A percentile compares a stretch with the other conserved stretches of the same genome.
Evolutionary conservation across 257 asterid genomes (phyloP).

Genomic region (Lantana camara): DNA sequence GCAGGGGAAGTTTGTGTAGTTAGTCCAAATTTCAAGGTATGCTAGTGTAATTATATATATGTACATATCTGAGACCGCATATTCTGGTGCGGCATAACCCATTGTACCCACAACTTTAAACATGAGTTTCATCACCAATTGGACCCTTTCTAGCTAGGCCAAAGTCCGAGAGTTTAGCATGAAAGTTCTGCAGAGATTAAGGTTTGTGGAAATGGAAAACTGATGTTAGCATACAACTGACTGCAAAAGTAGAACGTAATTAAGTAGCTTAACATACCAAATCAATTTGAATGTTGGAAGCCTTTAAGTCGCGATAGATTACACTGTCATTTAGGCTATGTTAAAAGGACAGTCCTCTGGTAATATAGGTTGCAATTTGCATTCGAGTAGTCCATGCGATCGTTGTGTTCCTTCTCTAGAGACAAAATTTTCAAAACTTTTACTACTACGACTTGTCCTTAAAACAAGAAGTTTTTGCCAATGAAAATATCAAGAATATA

Average conservation of each 20-base stretch:
- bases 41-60: too few relatives aligned
- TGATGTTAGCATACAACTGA: neutral
- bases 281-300: constrained; percentile 64
- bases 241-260: neutral
- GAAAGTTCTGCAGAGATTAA: constrained; percentile 65
- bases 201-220: too few relatives aligned
- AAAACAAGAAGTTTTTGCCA: too few relatives aligned
- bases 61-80: constrained; percentile 61
- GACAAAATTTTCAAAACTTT: neutral
- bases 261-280: constrained; percentile 44
- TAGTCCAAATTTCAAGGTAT: too few relatives aligned
- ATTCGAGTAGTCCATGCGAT: constrained; percentile 63
- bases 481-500: too few relatives aligned
- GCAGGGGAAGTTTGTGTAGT: too few relatives aligned
- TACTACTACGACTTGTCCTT: too few relatives aligned
- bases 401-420: constrained; percentile 61
- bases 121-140: constrained; percentile 66
- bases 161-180: constrained; percentile 72
- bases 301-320: constrained; percentile 70
- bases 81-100: constrained; percentile 84
- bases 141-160: constrained; percentile 84
- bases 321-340: constrained; percentile 61
- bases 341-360: constrained; percentile 61
- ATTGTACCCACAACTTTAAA: constrained; percentile 72
- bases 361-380: constrained; percentile 58